Evolutionary conservation across 805 yeast genomes (phyloP), one percentile per base, ranked within the genome.

Genomic region (Kluyveromyces siamensis): DNA sequence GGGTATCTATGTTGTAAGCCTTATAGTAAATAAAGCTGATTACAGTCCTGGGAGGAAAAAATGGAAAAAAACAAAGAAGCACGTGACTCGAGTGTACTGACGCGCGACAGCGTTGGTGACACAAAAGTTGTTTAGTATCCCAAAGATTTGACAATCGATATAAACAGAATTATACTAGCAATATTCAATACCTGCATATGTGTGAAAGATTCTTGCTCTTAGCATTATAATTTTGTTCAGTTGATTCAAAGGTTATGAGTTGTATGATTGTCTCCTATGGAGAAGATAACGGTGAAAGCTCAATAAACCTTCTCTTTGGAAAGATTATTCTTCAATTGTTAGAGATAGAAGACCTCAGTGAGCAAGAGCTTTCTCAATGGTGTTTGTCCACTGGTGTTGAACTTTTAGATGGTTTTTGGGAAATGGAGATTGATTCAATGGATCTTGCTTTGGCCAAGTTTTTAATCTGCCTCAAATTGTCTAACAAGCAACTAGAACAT

Each of bases 181-280:
- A 21, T 21, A 21, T 21, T 21, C 25, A 21, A 21, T 3, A 21
- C 25, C 25, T 4, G 25, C 25, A 21, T 21, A 21, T 21, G 25
- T 21, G 25, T 21, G 25, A 21, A 21, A 21, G 25, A 21, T 21
- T 21, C 3, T 21, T 21, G 25, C 25, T 21, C 6, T 21, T 21
- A 21, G 25, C 6, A 21, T 21, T 4, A 4, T 21, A 21, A 21
- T 21, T 21, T 21, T 6, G 25, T 35, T 35, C 37, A 16, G 21
- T 16, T 37, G 16, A 19, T 40, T 16, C 10, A 40, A 14, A 17
- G 16, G 17, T n/a, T 2, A 43, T 43, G 45, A 43, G 45, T 43
- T 43, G 33, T 35, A 43, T 43, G 45, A 16, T 43, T 6, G 45
- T 43, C 16, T 33, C 39, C 17, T 43, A 43, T 33, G 45, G 45